Conservation (phyloP, 2,329 filamentous ascomycete species). For the Aureobasidium sp. region DNA sequence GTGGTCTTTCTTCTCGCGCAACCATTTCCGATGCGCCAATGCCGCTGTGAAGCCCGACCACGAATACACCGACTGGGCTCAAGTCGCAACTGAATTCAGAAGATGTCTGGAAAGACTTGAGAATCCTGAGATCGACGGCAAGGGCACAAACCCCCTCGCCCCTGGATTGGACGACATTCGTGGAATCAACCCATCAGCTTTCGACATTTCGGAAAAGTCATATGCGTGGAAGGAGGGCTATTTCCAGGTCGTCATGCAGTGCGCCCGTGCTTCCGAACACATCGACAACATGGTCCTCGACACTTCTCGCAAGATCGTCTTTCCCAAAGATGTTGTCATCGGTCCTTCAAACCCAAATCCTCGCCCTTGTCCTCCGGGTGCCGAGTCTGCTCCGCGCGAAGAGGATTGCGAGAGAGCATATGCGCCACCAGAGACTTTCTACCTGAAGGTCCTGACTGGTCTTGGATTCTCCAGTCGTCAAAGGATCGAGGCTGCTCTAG, state of each 20-base stretch:
- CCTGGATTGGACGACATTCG: constrained; percentile 33
- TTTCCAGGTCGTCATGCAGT: constrained; percentile 71
- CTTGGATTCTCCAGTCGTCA: constrained; percentile 73
- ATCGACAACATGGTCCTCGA: constrained; percentile 74
- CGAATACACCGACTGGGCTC: constrained; percentile 61
- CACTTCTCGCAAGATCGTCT: constrained; percentile 57
- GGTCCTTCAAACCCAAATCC: constrained; percentile 81
- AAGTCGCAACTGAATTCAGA: constrained; percentile 54
- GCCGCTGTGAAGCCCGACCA: constrained; percentile 43
- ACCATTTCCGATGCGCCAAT: constrained; percentile 57
- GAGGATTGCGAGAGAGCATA: constrained; percentile 68
- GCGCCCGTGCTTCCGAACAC: constrained; percentile 69
- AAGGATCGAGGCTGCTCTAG: constrained; percentile 71
- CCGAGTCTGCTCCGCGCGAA: constrained; percentile 59
- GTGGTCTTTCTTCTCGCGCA: constrained; percentile 67
- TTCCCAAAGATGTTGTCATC: constrained; percentile 65
- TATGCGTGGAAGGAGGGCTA: constrained; percentile 85
- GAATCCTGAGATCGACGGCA: constrained; percentile 60
- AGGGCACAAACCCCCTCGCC: constrained; percentile 25
- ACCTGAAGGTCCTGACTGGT: constrained; percentile 74
- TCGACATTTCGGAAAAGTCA: constrained; percentile 66
- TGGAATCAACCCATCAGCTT: constrained; percentile 50
- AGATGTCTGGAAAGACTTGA: constrained; percentile 62
- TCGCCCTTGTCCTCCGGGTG: constrained; percentile 60
- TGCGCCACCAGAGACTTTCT: constrained; percentile 66